phyloP scores from a whole-genome alignment of 2,329 filamentous ascomycete genomes.

The Coniosporium tulheliwenetii region DNA sequence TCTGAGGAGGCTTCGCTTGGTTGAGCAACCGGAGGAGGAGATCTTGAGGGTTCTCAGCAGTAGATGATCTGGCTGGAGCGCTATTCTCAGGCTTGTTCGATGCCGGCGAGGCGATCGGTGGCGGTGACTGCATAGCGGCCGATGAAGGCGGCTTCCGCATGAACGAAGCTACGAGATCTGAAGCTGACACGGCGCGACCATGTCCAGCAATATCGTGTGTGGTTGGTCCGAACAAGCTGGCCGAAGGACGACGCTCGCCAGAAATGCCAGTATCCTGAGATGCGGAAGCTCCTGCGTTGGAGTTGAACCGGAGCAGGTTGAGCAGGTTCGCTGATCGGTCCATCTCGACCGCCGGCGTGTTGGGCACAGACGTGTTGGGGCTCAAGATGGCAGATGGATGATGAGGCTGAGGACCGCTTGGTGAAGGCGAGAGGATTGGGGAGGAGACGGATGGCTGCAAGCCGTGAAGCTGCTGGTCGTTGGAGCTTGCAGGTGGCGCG shows the following conservation, averaged over 20 bases:
- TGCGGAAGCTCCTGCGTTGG: conserved; percentile 5
- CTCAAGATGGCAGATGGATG: too few species aligned
- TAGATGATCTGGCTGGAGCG: conserved; percentile 9
- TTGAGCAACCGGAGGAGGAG: conserved; percentile 78
- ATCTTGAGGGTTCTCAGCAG: conserved; percentile 56
- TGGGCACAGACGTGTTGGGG: conserved; percentile 26
- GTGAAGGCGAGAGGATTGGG: conserved; percentile 39
- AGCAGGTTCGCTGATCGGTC: conserved; percentile 34
- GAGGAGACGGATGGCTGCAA: conserved; percentile 40
- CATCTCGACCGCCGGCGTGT: conserved; percentile 23
- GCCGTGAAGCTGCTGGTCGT: conserved; percentile 3
- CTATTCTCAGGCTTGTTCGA: conserved; percentile 11
- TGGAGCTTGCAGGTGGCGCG: conserved; percentile 3
- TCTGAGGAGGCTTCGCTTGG: conserved; percentile 40
- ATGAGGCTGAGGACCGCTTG: conserved; percentile 19
- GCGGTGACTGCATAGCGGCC: conserved; percentile 13
- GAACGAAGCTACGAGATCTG: conserved; percentile 39
- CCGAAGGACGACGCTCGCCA: conserved; percentile 14
- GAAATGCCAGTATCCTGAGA: conserved; percentile 18
- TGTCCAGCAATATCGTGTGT: conserved; percentile 10
- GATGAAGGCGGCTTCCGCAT: conserved; percentile 29
- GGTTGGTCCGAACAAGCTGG: not conserved
- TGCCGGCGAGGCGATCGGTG: conserved; percentile 14
- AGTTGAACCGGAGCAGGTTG: conserved; percentile 49
- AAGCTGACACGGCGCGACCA: conserved; percentile 29